Base-by-base conservation (phyloP, 2,329 filamentous ascomycete species). In the Diaporthe capsici region DNA sequence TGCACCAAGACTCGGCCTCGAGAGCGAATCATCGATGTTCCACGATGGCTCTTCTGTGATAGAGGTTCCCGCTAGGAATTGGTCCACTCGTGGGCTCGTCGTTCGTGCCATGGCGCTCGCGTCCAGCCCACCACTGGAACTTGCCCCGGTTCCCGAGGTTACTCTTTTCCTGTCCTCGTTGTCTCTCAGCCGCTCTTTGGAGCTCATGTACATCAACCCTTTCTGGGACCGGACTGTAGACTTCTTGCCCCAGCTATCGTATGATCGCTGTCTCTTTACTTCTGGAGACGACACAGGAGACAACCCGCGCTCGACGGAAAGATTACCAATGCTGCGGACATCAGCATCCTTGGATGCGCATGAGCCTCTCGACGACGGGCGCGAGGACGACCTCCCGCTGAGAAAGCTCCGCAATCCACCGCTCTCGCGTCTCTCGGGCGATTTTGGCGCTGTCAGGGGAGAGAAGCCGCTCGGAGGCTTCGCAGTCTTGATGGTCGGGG, bases 381-480 rank as follows among this genome's bases (percentile, higher is more conserved):
- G 86, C 15, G 90, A 90, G 79, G 82, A 86, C 78, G 78, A 82
- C 65, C 82, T 83, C 28, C 81, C 79, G 82, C 91, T 88, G 61
- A 94, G 85, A 57, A 94, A 88, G 57, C 89, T 90, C 80, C 89
- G 90, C 58, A 94, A 81, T 17, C 90, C 90, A 57, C 76, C 78
- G 28, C 31, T 34, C 9, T 90, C 89, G 76, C 87, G 87, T 37
- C 22, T 31, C 72, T 85, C 84, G 28, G 88, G 86, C 39, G 86
- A 91, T 77, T 88, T 92, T 75, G 89, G 88, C 0, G 92, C 90
- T n/a, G 93, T 95, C 71, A 94, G 85, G 25, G 92, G 85, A 37
- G 94, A 95, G 80, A 92, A 91, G 72, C 94, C 94, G 70, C 94
- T 95, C 0, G 94, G 94, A 10, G 93, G 93, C 83, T 96, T 96